Conservation (phyloP, 768 basidiomycete genomes). For the Hortiboletus flavorubellus region DNA sequence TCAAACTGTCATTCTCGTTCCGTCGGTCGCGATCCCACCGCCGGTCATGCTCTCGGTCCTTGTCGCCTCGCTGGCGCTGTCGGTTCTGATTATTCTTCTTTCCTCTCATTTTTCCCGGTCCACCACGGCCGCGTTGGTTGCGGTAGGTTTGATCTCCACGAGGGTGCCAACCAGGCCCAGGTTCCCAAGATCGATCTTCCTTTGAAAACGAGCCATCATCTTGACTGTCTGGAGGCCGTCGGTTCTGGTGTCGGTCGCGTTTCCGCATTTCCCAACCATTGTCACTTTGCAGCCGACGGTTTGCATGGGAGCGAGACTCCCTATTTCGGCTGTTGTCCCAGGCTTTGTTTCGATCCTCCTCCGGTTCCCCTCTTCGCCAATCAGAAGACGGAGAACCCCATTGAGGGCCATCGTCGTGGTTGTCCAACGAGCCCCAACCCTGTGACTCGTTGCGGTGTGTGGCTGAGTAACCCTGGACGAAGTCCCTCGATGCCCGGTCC, state of each 20-base stretch:
- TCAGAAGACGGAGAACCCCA: constrained; percentile 46
- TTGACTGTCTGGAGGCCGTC: constrained; percentile 29
- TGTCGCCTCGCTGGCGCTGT: constrained; percentile 31
- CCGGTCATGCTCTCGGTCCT: constrained; percentile 25
- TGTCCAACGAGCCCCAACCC: constrained; percentile 37
- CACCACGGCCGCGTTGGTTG: constrained; percentile 37
- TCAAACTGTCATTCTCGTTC: constrained; percentile 62
- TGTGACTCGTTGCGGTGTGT: constrained; percentile 48
- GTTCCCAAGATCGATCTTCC: constrained; percentile 69
- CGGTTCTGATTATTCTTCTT: constrained; percentile 36
- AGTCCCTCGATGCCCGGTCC: constrained; percentile 47
- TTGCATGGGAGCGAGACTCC: constrained; percentile 32
- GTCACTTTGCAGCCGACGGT: constrained; percentile 34
- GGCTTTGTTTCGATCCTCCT: constrained; percentile 38
- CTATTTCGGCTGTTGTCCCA: constrained; percentile 36
- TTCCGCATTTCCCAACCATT: constrained; percentile 54
- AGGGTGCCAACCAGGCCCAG: constrained; percentile 64
- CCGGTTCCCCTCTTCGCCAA: constrained; percentile 35
- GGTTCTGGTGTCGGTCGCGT: constrained; percentile 42
- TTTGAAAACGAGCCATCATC: constrained; percentile 20
- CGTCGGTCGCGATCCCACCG: constrained; percentile 41
- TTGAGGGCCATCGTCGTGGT: constrained; percentile 40
- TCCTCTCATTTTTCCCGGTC: constrained; percentile 33
- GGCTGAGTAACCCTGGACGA: constrained; percentile 42
- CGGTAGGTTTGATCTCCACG: constrained; percentile 40